These are phyloP conservation scores for Helianthus tuberosus DNA, from an alignment of 129 eudicot genomes.

Conservation along the genomic window DNA sequence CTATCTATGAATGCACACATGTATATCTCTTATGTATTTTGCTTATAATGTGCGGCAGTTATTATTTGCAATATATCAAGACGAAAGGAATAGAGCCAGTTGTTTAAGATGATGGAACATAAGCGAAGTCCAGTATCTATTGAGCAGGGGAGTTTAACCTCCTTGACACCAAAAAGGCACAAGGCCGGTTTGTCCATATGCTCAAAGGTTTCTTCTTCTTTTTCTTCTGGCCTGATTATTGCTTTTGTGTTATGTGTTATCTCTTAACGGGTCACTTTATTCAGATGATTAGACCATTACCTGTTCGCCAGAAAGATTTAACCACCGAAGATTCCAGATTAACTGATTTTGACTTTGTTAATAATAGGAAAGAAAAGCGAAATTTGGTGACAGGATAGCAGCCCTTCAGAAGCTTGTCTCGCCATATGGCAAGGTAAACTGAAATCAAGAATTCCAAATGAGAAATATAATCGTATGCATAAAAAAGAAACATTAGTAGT, in stretches of 20 bases:
- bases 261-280: not conserved
- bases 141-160: slow-evolving; percentile 62
- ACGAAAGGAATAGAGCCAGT: slow-evolving; percentile 10
- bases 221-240: not conserved
- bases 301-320: slow-evolving; percentile 3
- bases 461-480: not conserved
- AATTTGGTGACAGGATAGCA: slow-evolving; percentile 71
- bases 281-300: not conserved
- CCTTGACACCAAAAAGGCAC: slow-evolving; percentile 62
- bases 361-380: slow-evolving; percentile 78
- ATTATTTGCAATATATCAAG: slow-evolving; percentile 20
- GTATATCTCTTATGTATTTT: not conserved
- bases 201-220: slow-evolving; percentile 55
- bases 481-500: not conserved
- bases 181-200: slow-evolving; percentile 73
- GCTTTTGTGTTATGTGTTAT: not conserved
- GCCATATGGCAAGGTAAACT: slow-evolving; percentile 90
- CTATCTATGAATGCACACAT: not conserved
- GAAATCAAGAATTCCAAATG: not conserved
- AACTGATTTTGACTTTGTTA: slow-evolving; percentile 15
- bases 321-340: not conserved
- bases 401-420: slow-evolving; percentile 94
- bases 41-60: slow-evolving; percentile 8
- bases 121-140: slow-evolving; percentile 66
- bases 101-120: slow-evolving; percentile 68